Conservation (phyloP, 805 yeast species). For the Saturnispora sanitii region DNA sequence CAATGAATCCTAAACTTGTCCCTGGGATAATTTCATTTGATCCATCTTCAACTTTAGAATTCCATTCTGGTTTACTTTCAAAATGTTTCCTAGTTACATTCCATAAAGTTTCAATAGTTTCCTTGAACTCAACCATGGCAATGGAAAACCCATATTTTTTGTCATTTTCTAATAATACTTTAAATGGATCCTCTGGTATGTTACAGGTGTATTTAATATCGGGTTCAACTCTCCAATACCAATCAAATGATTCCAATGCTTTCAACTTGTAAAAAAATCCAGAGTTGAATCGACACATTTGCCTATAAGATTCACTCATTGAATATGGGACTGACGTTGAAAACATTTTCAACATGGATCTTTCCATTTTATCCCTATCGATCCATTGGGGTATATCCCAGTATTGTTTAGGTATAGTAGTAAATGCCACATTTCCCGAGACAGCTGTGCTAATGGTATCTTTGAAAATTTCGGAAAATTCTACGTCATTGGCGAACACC, state of each 20-base stretch:
- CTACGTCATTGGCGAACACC: slow-evolving; percentile 38
- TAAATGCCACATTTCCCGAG: slow-evolving; percentile 36
- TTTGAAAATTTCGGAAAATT: slow-evolving; percentile 33
- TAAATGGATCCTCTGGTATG: slow-evolving; percentile 38
- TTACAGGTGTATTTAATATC: slow-evolving; percentile 40
- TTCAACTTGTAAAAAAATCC: slow-evolving; percentile 47
- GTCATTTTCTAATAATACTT: slow-evolving; percentile 36
- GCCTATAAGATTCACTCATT: slow-evolving; percentile 50
- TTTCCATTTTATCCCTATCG: slow-evolving; percentile 27
- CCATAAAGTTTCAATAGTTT: slow-evolving; percentile 44
- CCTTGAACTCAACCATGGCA: slow-evolving; percentile 37
- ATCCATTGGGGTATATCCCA: slow-evolving; percentile 41
- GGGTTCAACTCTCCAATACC: slow-evolving; percentile 55
- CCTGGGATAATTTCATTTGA: slow-evolving; percentile 26
- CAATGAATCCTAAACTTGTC: slow-evolving; percentile 36
- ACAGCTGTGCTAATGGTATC: slow-evolving; percentile 23
- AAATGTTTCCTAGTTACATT: slow-evolving; percentile 35
- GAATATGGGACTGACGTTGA: slow-evolving; percentile 42
- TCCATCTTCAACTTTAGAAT: slow-evolving; percentile 6
- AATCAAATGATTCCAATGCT: slow-evolving; percentile 35
- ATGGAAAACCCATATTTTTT: slow-evolving; percentile 43
- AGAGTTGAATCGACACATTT: slow-evolving; percentile 47
- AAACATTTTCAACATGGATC: slow-evolving; percentile 20
- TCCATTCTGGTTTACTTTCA: slow-evolving; percentile 13
- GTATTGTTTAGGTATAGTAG: slow-evolving; percentile 32